These are phyloP conservation scores for Urochloa ruziziensis DNA, from an alignment of 176 grass and related monocot species.

Conservation along the genomic window DNA sequence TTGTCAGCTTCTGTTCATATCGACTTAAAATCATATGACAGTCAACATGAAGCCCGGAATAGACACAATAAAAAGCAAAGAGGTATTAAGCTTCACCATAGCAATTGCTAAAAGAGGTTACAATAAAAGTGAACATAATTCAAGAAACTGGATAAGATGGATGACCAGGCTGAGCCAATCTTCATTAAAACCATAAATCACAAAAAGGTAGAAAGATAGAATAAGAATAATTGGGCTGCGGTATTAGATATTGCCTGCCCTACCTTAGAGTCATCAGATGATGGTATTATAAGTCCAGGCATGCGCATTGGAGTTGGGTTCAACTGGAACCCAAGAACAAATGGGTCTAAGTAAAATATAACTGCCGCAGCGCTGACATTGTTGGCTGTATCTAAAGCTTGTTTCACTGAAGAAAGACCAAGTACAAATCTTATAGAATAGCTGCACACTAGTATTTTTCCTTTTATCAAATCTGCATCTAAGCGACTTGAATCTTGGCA, in stretches of 20 bases:
- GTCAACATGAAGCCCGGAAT: not conserved
- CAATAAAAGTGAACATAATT: constrained; percentile 21
- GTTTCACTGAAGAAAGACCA: constrained; percentile 93
- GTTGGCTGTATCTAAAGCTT: constrained; percentile 82
- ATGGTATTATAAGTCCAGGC: constrained; percentile 94
- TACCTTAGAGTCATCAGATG: constrained; percentile 97
- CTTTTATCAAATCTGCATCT: constrained; percentile 65
- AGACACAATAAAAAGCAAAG: not conserved
- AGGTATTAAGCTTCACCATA: not conserved
- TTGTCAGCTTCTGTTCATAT: not conserved
- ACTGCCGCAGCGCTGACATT: constrained; percentile 82
- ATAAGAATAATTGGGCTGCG: not conserved
- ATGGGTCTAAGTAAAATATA: constrained; percentile 98
- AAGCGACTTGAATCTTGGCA: constrained; percentile 89
- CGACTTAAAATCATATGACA: not conserved
- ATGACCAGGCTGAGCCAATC: not conserved
- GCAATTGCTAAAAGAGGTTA: not conserved
- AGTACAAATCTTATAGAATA: constrained; percentile 98
- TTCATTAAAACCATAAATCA: not conserved
- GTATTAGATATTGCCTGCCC: not conserved
- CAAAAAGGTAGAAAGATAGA: not conserved
- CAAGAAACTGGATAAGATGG: constrained; percentile 6
- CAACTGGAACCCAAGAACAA: constrained; percentile 94
- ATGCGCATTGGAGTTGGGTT: constrained; percentile 96
- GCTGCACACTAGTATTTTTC: constrained; percentile 88